Evolutionary conservation across 2,329 filamentous ascomycete species (phyloP), one percentile per base, ranked within the genome.

Genomic region (Alternaria consortialis): DNA sequence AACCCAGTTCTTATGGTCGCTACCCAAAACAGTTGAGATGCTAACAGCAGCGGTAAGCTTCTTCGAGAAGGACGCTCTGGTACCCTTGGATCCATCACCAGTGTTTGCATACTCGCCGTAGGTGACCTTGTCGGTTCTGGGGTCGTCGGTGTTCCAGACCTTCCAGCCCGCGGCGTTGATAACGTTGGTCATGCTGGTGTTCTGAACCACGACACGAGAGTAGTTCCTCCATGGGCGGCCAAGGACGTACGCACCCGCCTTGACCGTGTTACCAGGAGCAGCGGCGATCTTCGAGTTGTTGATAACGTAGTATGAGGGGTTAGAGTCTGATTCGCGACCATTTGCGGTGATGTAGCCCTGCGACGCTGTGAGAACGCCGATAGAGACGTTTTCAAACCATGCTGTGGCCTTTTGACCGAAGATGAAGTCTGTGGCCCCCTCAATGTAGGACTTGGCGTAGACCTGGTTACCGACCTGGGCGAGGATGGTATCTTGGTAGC

Each of bases 81-180:
- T 82, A 0, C 86, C 86, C 17, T 77, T 74, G 2, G 87, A 80
- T 2, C 88, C 88, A 32, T 78, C 72, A 1, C 88, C 88, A 1
- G 82, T 82, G 75, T 90, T 90, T 20, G 67, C 76, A 69, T 85
- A 90, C 80, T 90, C 88, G 9, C 77, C 85, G 63, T 86, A 90
- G 27, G 80, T 74, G 1, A 89, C 84, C 43, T 85, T 77, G 34
- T 79, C 80, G 1, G 85, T 87, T 36, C 82, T 80, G n/a, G 80
- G 71, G 43, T 83, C 79, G 3, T 78, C 79, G 2, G 66, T 77
- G 58, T 82, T 82, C 88, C 88, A 90, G 29, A 79, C 70, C 2
- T 68, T 73, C 88, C 88, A 90, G 0, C 88, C 88, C 0, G 83
- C 83, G 2, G 80, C 60, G 67, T 89, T 88, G 68, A 91, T 83